A percentile compares a stretch with the other conserved stretches of the same genome.
Conservation (phyloP, 805 yeast species). For the Wickerhamiella alocasiicola region DNA sequence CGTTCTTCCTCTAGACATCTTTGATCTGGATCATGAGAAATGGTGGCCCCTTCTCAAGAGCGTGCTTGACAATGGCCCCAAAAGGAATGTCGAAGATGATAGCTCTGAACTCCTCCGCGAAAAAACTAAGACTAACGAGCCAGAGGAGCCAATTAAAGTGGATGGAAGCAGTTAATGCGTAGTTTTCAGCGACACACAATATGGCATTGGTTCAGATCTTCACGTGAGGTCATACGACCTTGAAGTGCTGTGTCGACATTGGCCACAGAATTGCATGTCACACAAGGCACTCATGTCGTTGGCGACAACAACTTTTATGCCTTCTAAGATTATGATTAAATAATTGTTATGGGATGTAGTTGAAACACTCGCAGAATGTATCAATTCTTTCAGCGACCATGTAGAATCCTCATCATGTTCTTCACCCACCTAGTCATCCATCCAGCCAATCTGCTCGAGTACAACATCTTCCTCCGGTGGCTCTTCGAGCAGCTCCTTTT, state of each 20-base stretch:
- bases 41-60: constrained; percentile 40
- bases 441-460: constrained; percentile 20
- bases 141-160: no score
- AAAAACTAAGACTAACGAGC: no score
- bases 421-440: neutral
- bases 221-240: no score
- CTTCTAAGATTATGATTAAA: no score
- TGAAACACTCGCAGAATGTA: neutral
- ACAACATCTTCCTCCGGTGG: constrained; percentile 21
- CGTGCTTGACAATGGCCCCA: constrained; percentile 30
- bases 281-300: no score
- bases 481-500: constrained; percentile 19
- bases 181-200: no score
- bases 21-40: constrained; percentile 41
- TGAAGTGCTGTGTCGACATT: no score
- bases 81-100: neutral
- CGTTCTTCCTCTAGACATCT: constrained; percentile 54
- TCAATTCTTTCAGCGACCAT: neutral
- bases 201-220: no score
- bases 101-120: neutral
- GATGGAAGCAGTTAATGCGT: no score
- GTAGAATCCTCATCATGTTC: neutral
- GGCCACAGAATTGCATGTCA: no score
- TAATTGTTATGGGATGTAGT: no score
- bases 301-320: no score